phyloP scores from a whole-genome alignment of 257 asterid species.

The Anisodus tanguticus region DNA sequence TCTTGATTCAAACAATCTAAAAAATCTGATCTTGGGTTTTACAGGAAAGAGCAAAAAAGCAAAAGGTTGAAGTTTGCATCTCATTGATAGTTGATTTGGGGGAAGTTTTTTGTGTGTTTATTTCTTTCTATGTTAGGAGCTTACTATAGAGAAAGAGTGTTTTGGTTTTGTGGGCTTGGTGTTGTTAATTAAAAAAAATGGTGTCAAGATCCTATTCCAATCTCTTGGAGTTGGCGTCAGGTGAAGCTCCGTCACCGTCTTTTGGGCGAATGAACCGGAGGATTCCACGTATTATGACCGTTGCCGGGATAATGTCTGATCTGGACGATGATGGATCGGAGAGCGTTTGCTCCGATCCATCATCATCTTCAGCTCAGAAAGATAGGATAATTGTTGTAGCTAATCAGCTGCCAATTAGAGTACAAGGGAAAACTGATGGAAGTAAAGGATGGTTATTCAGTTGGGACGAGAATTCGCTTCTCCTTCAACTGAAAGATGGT shows the following conservation, averaged over 20 bases:
- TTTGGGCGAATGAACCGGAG: constrained; percentile 64
- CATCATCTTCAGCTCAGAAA: constrained; percentile 68
- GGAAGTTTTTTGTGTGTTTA: constrained; percentile 26
- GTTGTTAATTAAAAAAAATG: constrained; percentile 47
- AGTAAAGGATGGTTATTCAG: constrained; percentile 68
- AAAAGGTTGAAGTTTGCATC: constrained; percentile 4
- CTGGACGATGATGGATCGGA: constrained; percentile 70
- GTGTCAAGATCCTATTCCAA: constrained; percentile 91
- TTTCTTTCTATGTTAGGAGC: constrained; percentile 36
- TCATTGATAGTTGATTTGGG: constrained; percentile 26
- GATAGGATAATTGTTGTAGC: constrained; percentile 88
- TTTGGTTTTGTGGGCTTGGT: constrained; percentile 38
- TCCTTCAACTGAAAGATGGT: constrained; percentile 76
- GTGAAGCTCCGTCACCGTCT: constrained; percentile 75
- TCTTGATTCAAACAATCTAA: constrained; percentile 32
- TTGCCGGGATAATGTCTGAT: constrained; percentile 83
- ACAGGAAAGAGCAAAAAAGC: constrained; percentile 20
- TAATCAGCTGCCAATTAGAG: constrained; percentile 82
- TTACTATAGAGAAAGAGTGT: constrained; percentile 32
- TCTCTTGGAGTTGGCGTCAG: constrained; percentile 81
- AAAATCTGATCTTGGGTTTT: neutral
- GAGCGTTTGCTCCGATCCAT: constrained; percentile 64
- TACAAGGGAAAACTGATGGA: constrained; percentile 56
- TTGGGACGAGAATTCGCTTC: constrained; percentile 86
- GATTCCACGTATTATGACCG: constrained; percentile 84